Conservation (phyloP, 306 rosid genomes). For the barrel medic (Medicago truncatula) region DNA sequence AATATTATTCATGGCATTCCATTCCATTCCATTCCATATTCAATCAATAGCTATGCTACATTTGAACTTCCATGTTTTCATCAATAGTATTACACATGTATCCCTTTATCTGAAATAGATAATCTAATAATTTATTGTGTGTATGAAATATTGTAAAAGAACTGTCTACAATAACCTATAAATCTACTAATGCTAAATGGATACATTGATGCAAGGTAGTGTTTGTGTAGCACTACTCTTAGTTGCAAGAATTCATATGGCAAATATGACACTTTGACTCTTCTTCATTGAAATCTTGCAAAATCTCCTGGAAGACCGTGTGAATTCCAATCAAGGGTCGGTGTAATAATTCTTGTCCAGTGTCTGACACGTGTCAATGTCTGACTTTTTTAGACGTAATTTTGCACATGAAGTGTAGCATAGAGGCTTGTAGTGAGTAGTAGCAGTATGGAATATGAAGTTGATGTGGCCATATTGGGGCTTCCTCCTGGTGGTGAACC, state of each 20-base stretch:
- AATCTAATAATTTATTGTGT: conserved; percentile 57
- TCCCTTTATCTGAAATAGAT: conserved; percentile 19
- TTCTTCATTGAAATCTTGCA: conserved; percentile 47
- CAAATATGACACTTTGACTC: conserved; percentile 44
- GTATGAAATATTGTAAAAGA: conserved; percentile 53
- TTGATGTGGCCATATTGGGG: conserved; percentile 70
- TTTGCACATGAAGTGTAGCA: conserved; percentile 56
- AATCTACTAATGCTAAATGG: conserved; percentile 46
- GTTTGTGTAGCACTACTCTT: conserved; percentile 37
- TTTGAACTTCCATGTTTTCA: conserved; percentile 13
- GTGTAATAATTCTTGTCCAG: background rate
- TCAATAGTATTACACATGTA: conserved; percentile 26
- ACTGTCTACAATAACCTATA: conserved; percentile 67
- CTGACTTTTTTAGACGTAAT: conserved; percentile 49
- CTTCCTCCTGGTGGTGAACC: conserved; percentile 74
- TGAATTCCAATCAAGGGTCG: conserved; percentile 32
- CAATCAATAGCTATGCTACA: background rate
- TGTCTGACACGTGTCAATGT: background rate
- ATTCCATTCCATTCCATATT: background rate
- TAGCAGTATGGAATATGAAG: conserved; percentile 51
- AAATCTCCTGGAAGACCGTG: conserved; percentile 52
- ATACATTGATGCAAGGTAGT: conserved; percentile 51
- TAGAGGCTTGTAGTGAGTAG: conserved; percentile 51
- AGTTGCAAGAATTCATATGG: conserved; percentile 50
- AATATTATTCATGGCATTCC: background rate